Base-by-base conservation (phyloP, 805 yeast genomes). In the Metschnikowia vanudenii region DNA sequence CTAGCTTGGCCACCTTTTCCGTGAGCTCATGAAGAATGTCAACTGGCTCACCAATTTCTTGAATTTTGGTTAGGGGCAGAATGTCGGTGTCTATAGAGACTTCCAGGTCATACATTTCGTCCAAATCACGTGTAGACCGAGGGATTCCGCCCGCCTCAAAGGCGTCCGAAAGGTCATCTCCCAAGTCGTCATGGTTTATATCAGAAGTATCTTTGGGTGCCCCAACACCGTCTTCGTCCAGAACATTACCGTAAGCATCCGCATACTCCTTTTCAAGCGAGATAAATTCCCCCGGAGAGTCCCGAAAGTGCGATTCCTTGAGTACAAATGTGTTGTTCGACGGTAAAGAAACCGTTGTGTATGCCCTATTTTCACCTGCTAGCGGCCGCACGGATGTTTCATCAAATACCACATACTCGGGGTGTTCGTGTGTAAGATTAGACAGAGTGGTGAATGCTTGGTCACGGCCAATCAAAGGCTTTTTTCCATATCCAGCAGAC, bases 311-410 rank as follows among this genome's bases (percentile, higher is more conserved):
- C 22, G 49, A 36, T 22, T 43, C 45, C 14, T 30, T 33, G 11
- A 54, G 46, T 31, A 45, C 26, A 20, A 54, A 54, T 9, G 55
- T 52, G 9, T 37, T 36, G n/a, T 6, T 14, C 13, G 28, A 11
- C n/a, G 31, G 24, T 13, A 30, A 26, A 17, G 37, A 22, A 16
- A 43, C 24, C 22, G 17, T 40, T 8, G 45, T 47, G 35, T 33
- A 58, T 10, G 63, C 54, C 14, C 37, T 63, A 19, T 64, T 73
- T 7, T 45, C 49, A n/a, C 11, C 4, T 9, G 31, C 4, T 6
- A 29, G 31, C 10, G 14, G 31, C 4, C 14, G 31, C 11, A n/a
- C 31, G 4, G 31, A 6, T 5, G 24, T 5, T 29, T 29, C 31
- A 5, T 29, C 31, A 11, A 29, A 29, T 4, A 29, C 13, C 14